A percentile compares a stretch with the other conserved stretches of the same genome.
These are phyloP conservation scores for Paramarasmius palmivorus DNA, from an alignment of 1,284 basidiomycete species.

Conservation along the genomic window DNA sequence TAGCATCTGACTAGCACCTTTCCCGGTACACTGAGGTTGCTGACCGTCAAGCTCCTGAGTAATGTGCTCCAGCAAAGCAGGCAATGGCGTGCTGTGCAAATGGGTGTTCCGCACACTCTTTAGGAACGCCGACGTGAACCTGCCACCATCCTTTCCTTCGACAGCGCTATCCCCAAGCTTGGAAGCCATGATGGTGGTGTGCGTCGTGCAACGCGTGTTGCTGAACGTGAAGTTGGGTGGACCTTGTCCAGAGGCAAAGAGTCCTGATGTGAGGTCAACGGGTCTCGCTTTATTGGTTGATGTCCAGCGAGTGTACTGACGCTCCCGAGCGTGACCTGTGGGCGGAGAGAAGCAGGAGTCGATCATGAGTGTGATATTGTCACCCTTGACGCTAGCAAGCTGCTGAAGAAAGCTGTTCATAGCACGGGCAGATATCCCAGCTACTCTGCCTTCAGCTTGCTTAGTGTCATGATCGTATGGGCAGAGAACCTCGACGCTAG, in stretches of 20 bases:
- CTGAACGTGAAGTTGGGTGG: slow-evolving; percentile 48
- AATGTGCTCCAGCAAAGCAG: slow-evolving; percentile 47
- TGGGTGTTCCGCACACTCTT: slow-evolving; percentile 42
- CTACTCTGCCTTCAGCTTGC: slow-evolving; percentile 43
- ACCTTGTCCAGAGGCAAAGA: slow-evolving; percentile 45
- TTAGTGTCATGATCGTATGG: slow-evolving; percentile 62
- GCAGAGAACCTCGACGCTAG: slow-evolving; percentile 58
- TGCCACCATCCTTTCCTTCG: slow-evolving; percentile 62
- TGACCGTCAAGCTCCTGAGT: slow-evolving; percentile 37
- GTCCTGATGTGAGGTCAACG: slow-evolving; percentile 50
- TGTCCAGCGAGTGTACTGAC: slow-evolving; percentile 54
- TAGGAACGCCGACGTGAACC: slow-evolving; percentile 56
- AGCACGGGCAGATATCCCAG: slow-evolving; percentile 67
- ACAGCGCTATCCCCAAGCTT: slow-evolving; percentile 48
- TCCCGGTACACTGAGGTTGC: slow-evolving; percentile 51
- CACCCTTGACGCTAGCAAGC: slow-evolving; percentile 54
- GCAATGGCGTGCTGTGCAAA: slow-evolving; percentile 53
- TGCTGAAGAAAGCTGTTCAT: slow-evolving; percentile 57
- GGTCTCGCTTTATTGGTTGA: slow-evolving; percentile 48
- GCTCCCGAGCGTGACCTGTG: slow-evolving; percentile 38
- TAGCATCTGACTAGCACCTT: slow-evolving; percentile 46
- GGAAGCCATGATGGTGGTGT: slow-evolving; percentile 58
- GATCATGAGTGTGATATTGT: slow-evolving; percentile 66
- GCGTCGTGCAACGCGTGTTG: slow-evolving; percentile 37
- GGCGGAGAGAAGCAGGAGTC: slow-evolving; percentile 62